A percentile compares a stretch with the other conserved stretches of the same genome.
These are phyloP conservation scores for Adansonia madagascariensis DNA, from an alignment of 441 rosid species.

Conservation along the genomic window DNA sequence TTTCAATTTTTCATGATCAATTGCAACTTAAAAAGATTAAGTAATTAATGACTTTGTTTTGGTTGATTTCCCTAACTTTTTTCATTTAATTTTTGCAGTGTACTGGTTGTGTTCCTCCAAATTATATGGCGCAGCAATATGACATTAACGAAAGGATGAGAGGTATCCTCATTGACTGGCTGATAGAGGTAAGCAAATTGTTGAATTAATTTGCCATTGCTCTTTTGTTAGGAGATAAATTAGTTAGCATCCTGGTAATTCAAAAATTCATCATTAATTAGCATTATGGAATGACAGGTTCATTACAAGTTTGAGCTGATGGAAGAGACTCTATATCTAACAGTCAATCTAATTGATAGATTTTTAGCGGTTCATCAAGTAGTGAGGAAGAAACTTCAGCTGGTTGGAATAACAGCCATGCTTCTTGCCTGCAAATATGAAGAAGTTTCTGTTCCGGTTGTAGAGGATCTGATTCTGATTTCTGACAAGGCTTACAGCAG, in stretches of 20 bases:
- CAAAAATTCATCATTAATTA: conserved; percentile 14
- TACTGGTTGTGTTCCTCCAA: conserved; percentile 56
- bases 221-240: background rate
- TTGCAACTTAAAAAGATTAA: background rate
- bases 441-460: conserved; percentile 91
- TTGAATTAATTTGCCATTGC: background rate
- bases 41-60: background rate
- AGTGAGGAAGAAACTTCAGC: conserved; percentile 84
- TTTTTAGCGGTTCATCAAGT: conserved; percentile 67
- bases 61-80: conserved; percentile 6
- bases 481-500: conserved; percentile 87
- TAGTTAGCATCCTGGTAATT: background rate
- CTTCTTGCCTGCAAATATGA: conserved; percentile 95
- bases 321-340: conserved; percentile 92
- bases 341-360: conserved; percentile 80
- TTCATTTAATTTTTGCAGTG: conserved; percentile 44
- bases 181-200: conserved; percentile 68
- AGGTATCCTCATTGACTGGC: conserved; percentile 90
- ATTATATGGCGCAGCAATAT: conserved; percentile 70
- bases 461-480: conserved; percentile 85
- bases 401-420: conserved; percentile 91
- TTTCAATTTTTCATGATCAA: background rate
- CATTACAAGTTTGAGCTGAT: conserved; percentile 93
- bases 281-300: conserved; percentile 52
- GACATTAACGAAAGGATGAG: conserved; percentile 95